phyloP scores from a whole-genome alignment of 345 rosid species.

The Euclidium syriacum region DNA sequence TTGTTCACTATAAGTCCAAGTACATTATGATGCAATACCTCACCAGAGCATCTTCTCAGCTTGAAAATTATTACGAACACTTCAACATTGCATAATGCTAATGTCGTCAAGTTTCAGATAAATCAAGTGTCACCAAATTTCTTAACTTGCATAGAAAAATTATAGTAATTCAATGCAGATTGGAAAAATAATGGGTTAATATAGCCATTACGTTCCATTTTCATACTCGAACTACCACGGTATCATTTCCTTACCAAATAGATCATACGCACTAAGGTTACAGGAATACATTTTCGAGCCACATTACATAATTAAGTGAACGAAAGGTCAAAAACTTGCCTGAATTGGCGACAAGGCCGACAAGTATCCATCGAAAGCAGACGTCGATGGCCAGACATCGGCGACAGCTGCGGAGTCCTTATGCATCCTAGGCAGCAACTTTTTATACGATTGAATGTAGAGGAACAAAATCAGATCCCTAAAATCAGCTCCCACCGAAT shows the following conservation, averaged over 20 bases:
- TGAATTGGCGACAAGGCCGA: slow-evolving; percentile 95
- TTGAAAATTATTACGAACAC: background rate
- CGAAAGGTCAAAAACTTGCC: slow-evolving; percentile 34
- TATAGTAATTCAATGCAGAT: background rate
- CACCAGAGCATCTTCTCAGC: background rate
- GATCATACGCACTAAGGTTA: slow-evolving; percentile 3
- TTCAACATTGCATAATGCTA: background rate
- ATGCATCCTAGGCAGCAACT: slow-evolving; percentile 75
- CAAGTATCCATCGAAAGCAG: slow-evolving; percentile 93
- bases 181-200: background rate
- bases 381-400: slow-evolving; percentile 98
- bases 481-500: slow-evolving; percentile 65
- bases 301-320: slow-evolving; percentile 4
- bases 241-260: background rate
- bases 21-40: too few relatives aligned
- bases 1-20: background rate
- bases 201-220: background rate
- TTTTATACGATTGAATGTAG: slow-evolving; percentile 92
- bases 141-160: background rate
- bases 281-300: background rate
- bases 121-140: background rate
- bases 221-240: background rate
- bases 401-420: slow-evolving; percentile 91
- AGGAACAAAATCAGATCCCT: slow-evolving; percentile 81
- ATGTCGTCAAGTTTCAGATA: background rate